Evolutionary conservation across 257 asterid species (phyloP).

Genomic region (Linaria vulgaris): DNA sequence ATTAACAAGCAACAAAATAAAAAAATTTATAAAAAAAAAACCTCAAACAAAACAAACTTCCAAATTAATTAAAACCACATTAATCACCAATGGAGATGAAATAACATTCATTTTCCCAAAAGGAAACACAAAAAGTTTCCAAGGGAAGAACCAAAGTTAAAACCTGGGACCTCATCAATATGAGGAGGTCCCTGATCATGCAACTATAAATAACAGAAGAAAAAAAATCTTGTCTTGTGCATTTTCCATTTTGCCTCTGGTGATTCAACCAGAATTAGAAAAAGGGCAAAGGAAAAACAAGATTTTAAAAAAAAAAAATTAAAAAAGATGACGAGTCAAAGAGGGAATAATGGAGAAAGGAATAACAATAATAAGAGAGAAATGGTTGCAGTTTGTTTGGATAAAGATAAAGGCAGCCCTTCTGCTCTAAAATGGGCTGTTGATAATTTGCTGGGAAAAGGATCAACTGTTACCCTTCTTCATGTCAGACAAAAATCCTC

Average conservation of each 20-base stretch:
- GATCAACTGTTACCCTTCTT: constrained; percentile 67
- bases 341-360: constrained; percentile 39
- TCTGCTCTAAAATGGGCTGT: constrained; percentile 96
- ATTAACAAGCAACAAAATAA: not conserved
- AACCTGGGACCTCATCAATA: not conserved
- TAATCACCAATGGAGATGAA: constrained; percentile 4
- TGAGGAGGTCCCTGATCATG: not conserved
- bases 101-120: constrained; percentile 19
- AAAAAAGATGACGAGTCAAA: constrained; percentile 33
- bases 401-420: constrained; percentile 92
- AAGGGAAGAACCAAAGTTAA: not conserved
- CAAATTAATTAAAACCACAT: too few relatives aligned
- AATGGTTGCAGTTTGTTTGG: constrained; percentile 69
- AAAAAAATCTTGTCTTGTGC: not conserved
- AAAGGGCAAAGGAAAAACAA: not conserved
- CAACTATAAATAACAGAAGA: not conserved
- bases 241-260: constrained; percentile 16
- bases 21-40: too few relatives aligned
- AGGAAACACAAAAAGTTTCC: not conserved
- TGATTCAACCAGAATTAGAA: not conserved
- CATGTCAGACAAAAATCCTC: constrained; percentile 55
- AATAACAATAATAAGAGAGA: constrained; percentile 28
- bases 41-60: not conserved
- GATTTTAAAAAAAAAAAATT: not conserved
- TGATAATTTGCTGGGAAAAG: constrained; percentile 68